Evolutionary conservation across 2,329 filamentous ascomycete genomes (phyloP).

Genomic region (Botrytis pseudocinerea): DNA sequence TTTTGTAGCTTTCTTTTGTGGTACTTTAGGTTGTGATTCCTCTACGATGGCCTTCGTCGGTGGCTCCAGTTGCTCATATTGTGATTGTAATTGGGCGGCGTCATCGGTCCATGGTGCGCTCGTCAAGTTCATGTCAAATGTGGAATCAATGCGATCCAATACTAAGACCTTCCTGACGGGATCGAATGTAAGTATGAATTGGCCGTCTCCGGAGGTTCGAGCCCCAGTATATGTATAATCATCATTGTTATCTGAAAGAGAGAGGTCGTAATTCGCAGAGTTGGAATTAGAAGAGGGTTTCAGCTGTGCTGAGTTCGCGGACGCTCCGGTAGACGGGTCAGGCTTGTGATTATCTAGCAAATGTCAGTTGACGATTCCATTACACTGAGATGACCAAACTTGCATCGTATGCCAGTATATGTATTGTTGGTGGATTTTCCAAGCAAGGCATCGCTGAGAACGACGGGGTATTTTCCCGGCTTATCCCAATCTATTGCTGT

Average conservation of each 20-base stretch:
- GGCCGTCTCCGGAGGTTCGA: conserved; percentile 55
- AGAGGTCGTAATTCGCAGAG: conserved; percentile 48
- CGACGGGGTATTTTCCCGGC: conserved; percentile 61
- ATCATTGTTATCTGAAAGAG: conserved; percentile 53
- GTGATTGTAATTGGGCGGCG: conserved; percentile 60
- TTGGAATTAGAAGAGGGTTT: conserved; percentile 47
- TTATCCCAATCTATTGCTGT: conserved; percentile 57
- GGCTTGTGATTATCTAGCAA: conserved; percentile 63
- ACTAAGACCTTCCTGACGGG: conserved; percentile 72
- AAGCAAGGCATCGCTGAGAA: conserved; percentile 62
- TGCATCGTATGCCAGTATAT: conserved; percentile 63
- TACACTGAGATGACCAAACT: conserved; percentile 31
- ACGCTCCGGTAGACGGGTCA: conserved; percentile 50
- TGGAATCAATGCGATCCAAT: conserved; percentile 77
- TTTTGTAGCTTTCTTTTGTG: conserved; percentile 36
- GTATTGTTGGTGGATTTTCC: conserved; percentile 57
- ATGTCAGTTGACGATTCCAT: conserved; percentile 26
- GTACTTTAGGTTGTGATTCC: conserved; percentile 25
- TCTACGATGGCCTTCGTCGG: background rate
- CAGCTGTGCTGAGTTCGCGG: conserved; percentile 48
- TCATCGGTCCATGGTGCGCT: conserved; percentile 67
- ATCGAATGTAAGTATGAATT: conserved; percentile 76
- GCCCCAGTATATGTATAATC: conserved; percentile 63
- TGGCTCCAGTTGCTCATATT: conserved; percentile 62
- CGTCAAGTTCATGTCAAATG: conserved; percentile 83